Evolutionary conservation across 1,284 basidiomycete genomes (phyloP).

Genomic region (Baeospora myosura): DNA sequence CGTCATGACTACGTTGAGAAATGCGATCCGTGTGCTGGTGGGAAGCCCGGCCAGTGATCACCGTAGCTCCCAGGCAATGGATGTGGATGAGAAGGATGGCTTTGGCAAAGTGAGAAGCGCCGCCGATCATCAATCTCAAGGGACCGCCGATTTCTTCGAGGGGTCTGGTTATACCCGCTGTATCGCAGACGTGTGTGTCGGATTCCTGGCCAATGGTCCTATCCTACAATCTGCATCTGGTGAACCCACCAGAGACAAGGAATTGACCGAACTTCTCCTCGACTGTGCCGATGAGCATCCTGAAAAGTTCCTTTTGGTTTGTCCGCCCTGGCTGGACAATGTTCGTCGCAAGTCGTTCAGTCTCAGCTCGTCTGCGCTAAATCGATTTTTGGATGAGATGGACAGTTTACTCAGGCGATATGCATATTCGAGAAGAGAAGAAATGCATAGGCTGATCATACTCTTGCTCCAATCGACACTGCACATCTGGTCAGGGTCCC

Average conservation of each 20-base stretch:
- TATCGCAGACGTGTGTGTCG: constrained; percentile 42
- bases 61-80: constrained; percentile 9
- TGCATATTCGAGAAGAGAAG: constrained; percentile 48
- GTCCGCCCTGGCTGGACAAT: constrained; percentile 49
- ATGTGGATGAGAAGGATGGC: constrained; percentile 10
- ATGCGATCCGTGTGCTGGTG: constrained; percentile 25
- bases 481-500: constrained; percentile 49
- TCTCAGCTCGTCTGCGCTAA: constrained; percentile 44
- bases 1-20: constrained; percentile 31
- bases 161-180: constrained; percentile 21
- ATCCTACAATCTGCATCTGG: constrained; percentile 49
- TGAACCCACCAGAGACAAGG: constrained; percentile 55
- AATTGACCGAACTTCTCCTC: constrained; percentile 54
- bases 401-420: constrained; percentile 51
- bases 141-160: constrained; percentile 22
- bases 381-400: constrained; percentile 48
- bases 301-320: constrained; percentile 50
- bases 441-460: constrained; percentile 47
- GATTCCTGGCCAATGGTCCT: constrained; percentile 51
- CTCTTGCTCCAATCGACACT: constrained; percentile 63
- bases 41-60: constrained; percentile 7
- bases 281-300: constrained; percentile 34
- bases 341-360: constrained; percentile 48
- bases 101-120: constrained; percentile 12
- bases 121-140: constrained; percentile 15